Conservation (phyloP, 108 stramenopile species). For the Mediolabrus comicus region DNA sequence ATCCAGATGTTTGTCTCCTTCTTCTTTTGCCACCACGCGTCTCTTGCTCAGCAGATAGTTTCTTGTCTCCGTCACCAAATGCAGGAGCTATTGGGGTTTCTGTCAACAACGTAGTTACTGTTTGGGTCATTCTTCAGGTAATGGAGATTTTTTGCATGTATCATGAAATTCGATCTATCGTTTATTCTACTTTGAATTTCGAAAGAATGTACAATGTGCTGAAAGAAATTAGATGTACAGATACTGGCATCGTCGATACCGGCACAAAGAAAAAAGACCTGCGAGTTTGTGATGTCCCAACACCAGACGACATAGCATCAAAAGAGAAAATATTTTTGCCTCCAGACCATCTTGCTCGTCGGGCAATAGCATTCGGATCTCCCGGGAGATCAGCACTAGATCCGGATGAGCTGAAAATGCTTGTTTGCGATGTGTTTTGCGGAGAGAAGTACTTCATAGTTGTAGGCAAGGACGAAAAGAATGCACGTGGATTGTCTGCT, state of each 20-base stretch:
- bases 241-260: not conserved
- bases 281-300: constrained; percentile 40
- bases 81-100: constrained; percentile 52
- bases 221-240: constrained; percentile 18
- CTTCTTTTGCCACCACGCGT: not conserved
- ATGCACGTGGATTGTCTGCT: constrained; percentile 40
- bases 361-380: constrained; percentile 74
- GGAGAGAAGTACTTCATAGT: constrained; percentile 72
- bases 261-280: constrained; percentile 5
- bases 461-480: constrained; percentile 73
- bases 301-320: constrained; percentile 57
- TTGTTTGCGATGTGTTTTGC: constrained; percentile 59
- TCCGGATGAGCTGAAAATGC: constrained; percentile 58
- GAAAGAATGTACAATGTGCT: constrained; percentile 75
- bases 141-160: constrained; percentile 90
- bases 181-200: constrained; percentile 85
- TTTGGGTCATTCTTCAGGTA: constrained; percentile 70
- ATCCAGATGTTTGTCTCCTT: not conserved
- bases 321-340: constrained; percentile 75
- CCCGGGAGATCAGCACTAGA: constrained; percentile 64
- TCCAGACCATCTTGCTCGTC: constrained; percentile 63
- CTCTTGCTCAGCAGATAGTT: not conserved
- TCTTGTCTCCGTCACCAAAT: not conserved
- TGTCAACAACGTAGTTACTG: constrained; percentile 52
- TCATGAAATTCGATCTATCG: constrained; percentile 78